Evolutionary conservation across 83 land plant species (phyloP), one percentile per base, ranked within the genome.

Genomic region (Picea engelmannii): DNA sequence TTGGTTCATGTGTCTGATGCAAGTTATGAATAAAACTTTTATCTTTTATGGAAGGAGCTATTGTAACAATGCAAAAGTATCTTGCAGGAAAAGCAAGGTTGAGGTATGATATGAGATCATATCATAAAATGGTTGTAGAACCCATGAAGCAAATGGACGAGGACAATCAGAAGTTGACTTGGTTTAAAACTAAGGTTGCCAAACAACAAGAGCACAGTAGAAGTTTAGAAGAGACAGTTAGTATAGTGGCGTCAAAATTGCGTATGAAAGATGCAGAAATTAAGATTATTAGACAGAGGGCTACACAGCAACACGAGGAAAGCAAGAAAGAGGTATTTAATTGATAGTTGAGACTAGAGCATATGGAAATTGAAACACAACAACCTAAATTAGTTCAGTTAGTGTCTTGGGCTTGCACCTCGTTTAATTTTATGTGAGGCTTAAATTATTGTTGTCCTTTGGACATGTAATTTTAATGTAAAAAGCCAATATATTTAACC

Each of bases 101-200:
- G 82, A 96, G 93, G 86, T 96, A 77, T 83, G 97, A 96, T 13
- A 79, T 92, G 84, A 87, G 81, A 42, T 88, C 91, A 15, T 89
- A 92, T 59, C 88, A 86, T 25, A 91, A 94, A 64, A 90, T 82
- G 85, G 97, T 96, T 77, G 89, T 92, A 17, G 81, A 25, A 38
- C 90, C 86, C 17, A 88, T 96, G 89, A 90, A 81, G 81, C 90
- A 91, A 58, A 96, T 96, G 94, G 83, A 83, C 64, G 97, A 91
- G 82, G 94, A 92, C 55, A 94, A 86, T 80, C 91, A 90, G 76
- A 86, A 89, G 27, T 75, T 94, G 44, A 62, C 15, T 60, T 84
- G 63, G 52, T 71, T 83, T 12, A 90, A 91, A 81, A 78, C 73
- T 66, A 89, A 85, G 52, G 90, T 85, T 73, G 90, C 82, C 17